These are phyloP conservation scores for Meredithiella fracta DNA, from an alignment of 2,329 filamentous ascomycete genomes.

Conservation along the genomic window DNA sequence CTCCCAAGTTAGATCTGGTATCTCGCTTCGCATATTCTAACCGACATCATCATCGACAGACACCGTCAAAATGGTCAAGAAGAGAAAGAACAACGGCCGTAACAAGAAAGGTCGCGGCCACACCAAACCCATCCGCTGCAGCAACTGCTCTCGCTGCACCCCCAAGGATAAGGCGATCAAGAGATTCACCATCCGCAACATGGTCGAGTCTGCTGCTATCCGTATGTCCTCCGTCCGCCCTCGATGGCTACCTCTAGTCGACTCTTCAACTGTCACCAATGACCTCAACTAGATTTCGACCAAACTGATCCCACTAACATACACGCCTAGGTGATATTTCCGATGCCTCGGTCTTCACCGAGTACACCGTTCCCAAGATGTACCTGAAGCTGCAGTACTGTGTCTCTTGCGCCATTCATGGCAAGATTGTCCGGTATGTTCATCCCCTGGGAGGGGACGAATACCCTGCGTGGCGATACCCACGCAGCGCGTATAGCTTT, in stretches of 20 bases:
- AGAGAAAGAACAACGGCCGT: constrained; percentile 68
- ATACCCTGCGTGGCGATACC: constrained; percentile 25
- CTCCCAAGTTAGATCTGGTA: constrained; percentile 5
- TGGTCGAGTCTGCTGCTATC: constrained; percentile 99
- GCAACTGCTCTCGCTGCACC: constrained; percentile 64
- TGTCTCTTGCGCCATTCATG: constrained; percentile 99
- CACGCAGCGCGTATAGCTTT: constrained; percentile 13
- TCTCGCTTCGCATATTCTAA: constrained; percentile 18
- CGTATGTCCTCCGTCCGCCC: constrained; percentile 50
- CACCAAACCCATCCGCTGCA: constrained; percentile 91
- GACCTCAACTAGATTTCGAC: not conserved
- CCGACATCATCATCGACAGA: constrained; percentile 25
- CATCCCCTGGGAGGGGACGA: constrained; percentile 41
- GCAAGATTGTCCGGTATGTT: constrained; percentile 99
- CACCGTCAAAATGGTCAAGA: constrained; percentile 54
- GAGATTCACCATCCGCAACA: constrained; percentile 99
- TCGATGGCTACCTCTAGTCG: too few species aligned
- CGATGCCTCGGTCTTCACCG: constrained; percentile 95
- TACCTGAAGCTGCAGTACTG: constrained; percentile 99
- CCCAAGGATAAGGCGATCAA: constrained; percentile 99
- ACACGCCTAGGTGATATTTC: constrained; percentile 81
- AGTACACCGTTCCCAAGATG: constrained; percentile 99
- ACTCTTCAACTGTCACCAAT: too few species aligned
- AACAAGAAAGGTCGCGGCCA: constrained; percentile 99
- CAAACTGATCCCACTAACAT: not conserved